Conservation (phyloP, 2,329 filamentous ascomycete genomes). For the Berkeleyomyces basicola region DNA sequence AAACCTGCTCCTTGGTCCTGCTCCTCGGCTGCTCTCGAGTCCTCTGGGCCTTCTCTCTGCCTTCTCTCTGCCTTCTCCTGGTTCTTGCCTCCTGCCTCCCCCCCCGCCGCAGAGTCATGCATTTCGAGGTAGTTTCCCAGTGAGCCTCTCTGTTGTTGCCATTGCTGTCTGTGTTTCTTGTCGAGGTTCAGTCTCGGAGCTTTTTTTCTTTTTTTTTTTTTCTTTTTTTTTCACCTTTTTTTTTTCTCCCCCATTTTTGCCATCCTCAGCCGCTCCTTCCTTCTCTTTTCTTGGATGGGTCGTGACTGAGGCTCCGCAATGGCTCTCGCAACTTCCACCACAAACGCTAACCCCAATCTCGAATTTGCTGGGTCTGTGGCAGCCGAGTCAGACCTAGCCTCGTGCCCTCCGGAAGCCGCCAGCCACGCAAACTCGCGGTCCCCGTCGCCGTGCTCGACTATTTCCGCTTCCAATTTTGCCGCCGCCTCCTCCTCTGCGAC, state of each 20-base stretch:
- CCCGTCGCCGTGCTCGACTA: slow-evolving; percentile 7
- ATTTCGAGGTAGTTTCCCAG: neutral
- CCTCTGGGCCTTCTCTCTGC: neutral
- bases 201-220: neutral
- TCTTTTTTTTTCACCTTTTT: neutral
- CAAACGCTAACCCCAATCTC: slow-evolving; percentile 7
- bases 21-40: neutral
- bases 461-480: neutral
- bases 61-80: neutral
- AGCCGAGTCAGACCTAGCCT: neutral
- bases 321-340: neutral
- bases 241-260: neutral
- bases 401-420: neutral
- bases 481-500: neutral
- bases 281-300: neutral
- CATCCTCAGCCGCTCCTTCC: neutral
- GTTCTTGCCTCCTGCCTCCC: neutral
- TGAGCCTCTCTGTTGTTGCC: neutral
- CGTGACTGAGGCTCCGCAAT: slow-evolving; percentile 11
- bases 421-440: slow-evolving; percentile 3
- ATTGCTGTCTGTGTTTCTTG: neutral
- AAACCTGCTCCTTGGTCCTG: neutral
- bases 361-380: slow-evolving; percentile 5
- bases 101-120: neutral
- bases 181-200: neutral